Percentiles rank a stretch among this genome's conserved stretches.
phyloP scores from a whole-genome alignment of 768 basidiomycete species.

The Lentinula boryana region DNA sequence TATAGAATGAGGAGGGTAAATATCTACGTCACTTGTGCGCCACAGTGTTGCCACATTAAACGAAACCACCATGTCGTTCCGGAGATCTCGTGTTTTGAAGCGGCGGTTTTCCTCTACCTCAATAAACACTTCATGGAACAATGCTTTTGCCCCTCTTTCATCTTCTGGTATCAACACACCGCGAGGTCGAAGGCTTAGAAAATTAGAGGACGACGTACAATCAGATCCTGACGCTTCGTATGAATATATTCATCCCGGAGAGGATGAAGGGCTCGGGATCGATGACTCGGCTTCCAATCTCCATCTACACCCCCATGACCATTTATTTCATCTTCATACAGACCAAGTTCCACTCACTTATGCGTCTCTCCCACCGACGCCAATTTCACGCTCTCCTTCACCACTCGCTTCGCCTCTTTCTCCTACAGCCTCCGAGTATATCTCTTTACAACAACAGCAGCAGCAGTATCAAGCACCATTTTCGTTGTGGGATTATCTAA shows the following conservation, averaged over 20 bases:
- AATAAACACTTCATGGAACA: not conserved
- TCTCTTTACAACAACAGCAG: conserved; percentile 13
- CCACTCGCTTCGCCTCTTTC: conserved; percentile 8
- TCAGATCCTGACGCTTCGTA: not conserved
- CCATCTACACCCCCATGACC: not conserved
- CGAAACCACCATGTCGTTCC: conserved; percentile 1
- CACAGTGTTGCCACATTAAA: not conserved
- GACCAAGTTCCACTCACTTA: conserved; percentile 4
- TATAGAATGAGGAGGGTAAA: no score
- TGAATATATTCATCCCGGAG: not conserved
- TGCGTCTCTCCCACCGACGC: conserved; percentile 10
- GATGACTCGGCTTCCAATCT: not conserved
- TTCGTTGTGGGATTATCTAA: conserved; percentile 88
- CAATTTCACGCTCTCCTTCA: conserved; percentile 9
- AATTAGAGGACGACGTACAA: not conserved
- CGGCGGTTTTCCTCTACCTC: conserved; percentile 3
- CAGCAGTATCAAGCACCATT: conserved; percentile 40
- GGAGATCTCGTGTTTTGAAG: not conserved
- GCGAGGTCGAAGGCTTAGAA: not conserved
- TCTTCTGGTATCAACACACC: not conserved
- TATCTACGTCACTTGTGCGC: not conserved
- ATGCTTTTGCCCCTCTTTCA: conserved; percentile 1
- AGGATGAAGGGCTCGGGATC: not conserved
- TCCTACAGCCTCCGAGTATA: conserved; percentile 2
- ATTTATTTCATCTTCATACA: not conserved